Base-by-base conservation (phyloP, 2,329 filamentous ascomycete genomes). In the Trichophyton equinum region DNA sequence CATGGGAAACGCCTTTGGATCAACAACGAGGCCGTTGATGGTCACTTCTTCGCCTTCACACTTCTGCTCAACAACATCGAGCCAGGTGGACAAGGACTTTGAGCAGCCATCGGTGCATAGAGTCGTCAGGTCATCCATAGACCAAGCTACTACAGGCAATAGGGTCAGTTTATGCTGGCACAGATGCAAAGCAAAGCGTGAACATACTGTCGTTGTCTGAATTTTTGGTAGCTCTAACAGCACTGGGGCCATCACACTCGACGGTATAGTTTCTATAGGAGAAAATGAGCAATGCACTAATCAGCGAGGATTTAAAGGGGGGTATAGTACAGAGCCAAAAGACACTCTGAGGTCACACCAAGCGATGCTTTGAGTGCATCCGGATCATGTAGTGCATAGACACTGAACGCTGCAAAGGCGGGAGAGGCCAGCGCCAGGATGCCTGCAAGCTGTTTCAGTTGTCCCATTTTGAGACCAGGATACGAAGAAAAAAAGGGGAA, bases 321-420 rank as follows among this genome's bases (percentile, higher is more conserved):
- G 57, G 20, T 40, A 38, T 38, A 62, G 18, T 65, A 65, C 64
- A 65, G 33, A 22, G 64, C 63, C 4, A 58, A 33, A 30, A 65
- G 49, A 58, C 64, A 65, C 36, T 60, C 51, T 7, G 57, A 59
- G 3, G 64, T 62, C 9, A 65, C 27, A 6, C 63, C 64, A 33
- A 65, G 58, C 3, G 63, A 47, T 13, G 57, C 44, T 20, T 55
- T 57, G 44, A 64, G 61, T 30, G 59, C 61, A 33, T 56, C 46
- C 57, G 59, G 61, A 36, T 64, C 63, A 51, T 65, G 63, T n/a
- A 57, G 42, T 47, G 61, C 63, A 27, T 64, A 65, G 38, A 63
- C 61, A 44, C 63, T 65, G 59, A 65, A 65, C 13, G 56, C 60
- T 22, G 64, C 61, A 2, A 57, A 8, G 11, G 60, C 42, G 18